Evolutionary conservation across 352 stramenopile genomes (phyloP).

Genomic region (Phytophthora chlamydospora): DNA sequence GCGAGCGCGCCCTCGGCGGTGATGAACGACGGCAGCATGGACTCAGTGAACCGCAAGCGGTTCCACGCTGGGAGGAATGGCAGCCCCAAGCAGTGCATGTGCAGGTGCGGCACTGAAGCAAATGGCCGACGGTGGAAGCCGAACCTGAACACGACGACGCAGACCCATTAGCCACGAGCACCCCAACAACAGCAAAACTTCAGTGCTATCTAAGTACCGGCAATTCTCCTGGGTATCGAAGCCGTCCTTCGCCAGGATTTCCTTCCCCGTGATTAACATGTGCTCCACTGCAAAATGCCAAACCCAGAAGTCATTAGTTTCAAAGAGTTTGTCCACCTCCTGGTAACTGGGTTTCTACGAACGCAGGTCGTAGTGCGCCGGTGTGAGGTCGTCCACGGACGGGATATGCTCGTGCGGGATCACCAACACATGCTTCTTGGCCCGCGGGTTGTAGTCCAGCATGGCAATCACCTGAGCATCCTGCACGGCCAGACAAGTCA

Average conservation of each 20-base stretch:
- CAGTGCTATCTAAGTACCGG: conserved; percentile 27
- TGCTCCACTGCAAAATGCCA: conserved; percentile 46
- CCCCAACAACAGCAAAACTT: neutral
- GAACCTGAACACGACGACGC: conserved; percentile 38
- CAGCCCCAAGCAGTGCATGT: conserved; percentile 73
- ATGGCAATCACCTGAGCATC: conserved; percentile 68
- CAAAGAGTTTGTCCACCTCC: too few species aligned
- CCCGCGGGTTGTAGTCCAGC: conserved; percentile 61
- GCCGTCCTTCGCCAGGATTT: conserved; percentile 53
- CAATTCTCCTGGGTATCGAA: conserved; percentile 37
- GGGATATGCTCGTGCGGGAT: conserved; percentile 69
- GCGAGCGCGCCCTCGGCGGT: conserved; percentile 52
- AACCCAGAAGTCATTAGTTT: neutral
- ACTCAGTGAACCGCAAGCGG: conserved; percentile 60
- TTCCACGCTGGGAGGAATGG: conserved; percentile 73
- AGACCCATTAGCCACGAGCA: conserved; percentile 1
- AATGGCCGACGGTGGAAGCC: conserved; percentile 79
- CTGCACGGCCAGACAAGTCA: conserved; percentile 32
- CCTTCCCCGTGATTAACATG: conserved; percentile 63
- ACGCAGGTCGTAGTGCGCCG: conserved; percentile 51
- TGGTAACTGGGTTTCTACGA: conserved; percentile 7
- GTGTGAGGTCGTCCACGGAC: conserved; percentile 53
- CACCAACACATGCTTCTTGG: conserved; percentile 62
- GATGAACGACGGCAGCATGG: conserved; percentile 61
- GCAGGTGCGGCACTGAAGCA: conserved; percentile 72